Conservation (phyloP, 305 asterid species). For the Ilex paraguariensis region DNA sequence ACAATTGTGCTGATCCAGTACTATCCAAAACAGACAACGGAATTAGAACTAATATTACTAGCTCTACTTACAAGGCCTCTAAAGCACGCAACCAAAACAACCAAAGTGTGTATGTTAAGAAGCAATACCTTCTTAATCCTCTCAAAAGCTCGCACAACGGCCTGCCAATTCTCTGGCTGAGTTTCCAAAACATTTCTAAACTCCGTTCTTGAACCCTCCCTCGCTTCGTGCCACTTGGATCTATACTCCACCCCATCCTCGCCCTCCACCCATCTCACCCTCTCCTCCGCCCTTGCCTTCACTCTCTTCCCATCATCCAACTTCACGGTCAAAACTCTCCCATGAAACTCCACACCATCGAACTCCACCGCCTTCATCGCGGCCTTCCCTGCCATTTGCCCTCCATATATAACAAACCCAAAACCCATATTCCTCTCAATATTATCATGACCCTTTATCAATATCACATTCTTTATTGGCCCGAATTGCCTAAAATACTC, state of each 20-base stretch:
- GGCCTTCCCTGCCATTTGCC: conserved; percentile 66
- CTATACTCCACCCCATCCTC: conserved; percentile 39
- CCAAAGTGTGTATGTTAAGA: neutral
- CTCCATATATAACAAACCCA: conserved; percentile 84
- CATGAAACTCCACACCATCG: conserved; percentile 96
- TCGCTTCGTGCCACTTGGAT: conserved; percentile 90
- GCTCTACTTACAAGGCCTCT: neutral
- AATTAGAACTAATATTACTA: neutral
- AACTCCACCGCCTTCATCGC: conserved; percentile 96
- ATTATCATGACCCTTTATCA: conserved; percentile 78
- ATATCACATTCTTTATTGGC: conserved; percentile 69
- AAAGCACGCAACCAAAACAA: neutral
- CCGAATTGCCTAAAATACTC: conserved; percentile 97
- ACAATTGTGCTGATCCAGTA: too few species aligned
- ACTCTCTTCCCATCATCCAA: conserved; percentile 80
- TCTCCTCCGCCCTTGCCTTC: conserved; percentile 52
- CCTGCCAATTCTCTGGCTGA: conserved; percentile 92
- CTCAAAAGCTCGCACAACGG: conserved; percentile 76
- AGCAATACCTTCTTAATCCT: conserved; percentile 72
- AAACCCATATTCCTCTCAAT: conserved; percentile 87
- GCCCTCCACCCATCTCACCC: conserved; percentile 69
- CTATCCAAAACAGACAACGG: too few species aligned
- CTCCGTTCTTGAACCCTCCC: conserved; percentile 69
- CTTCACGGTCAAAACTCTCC: conserved; percentile 80
- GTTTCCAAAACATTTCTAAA: conserved; percentile 41